Percentiles rank a stretch among this genome's conserved stretches.
phyloP scores from a whole-genome alignment of 108 stramenopile genomes.

The Stephanodiscus triporus region DNA sequence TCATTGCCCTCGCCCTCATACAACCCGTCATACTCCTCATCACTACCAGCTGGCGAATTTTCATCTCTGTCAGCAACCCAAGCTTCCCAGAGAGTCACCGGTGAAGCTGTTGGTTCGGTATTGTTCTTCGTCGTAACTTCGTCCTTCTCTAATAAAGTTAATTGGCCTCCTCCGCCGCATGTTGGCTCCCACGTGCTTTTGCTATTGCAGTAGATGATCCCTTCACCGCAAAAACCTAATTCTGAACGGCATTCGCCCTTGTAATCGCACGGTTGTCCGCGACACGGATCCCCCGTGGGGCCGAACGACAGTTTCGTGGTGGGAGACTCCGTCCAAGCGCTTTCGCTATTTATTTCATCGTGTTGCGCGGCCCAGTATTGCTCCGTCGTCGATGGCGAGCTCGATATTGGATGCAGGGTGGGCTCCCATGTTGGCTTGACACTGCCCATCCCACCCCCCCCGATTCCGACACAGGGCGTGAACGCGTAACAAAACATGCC shows the following conservation, averaged over 20 bases:
- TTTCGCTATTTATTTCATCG: background rate
- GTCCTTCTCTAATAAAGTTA: background rate
- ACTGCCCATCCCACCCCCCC: constrained; percentile 15
- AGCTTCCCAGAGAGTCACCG: constrained; percentile 31
- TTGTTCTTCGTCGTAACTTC: constrained; percentile 4
- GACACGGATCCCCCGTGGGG: constrained; percentile 36
- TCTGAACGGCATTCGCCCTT: constrained; percentile 34
- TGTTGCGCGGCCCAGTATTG: constrained; percentile 27
- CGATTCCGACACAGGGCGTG: constrained; percentile 30
- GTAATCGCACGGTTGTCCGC: constrained; percentile 33
- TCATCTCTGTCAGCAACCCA: background rate
- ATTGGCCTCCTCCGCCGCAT: constrained; percentile 30
- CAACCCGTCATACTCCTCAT: background rate
- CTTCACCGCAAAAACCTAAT: constrained; percentile 25
- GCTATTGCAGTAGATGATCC: constrained; percentile 32
- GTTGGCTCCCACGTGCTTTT: constrained; percentile 38
- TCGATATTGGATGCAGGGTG: constrained; percentile 23
- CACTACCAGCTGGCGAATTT: background rate
- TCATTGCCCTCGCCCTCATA: background rate
- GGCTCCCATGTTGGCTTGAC: constrained; percentile 54
- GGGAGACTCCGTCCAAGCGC: constrained; percentile 14
- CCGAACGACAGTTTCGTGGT: constrained; percentile 19
- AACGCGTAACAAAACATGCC: constrained; percentile 46
- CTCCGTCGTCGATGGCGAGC: constrained; percentile 24
- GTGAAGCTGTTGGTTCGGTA: constrained; percentile 13